phyloP scores from a whole-genome alignment of 2,329 filamentous ascomycete species.

The Ceratocystiopsis sp. region DNA sequence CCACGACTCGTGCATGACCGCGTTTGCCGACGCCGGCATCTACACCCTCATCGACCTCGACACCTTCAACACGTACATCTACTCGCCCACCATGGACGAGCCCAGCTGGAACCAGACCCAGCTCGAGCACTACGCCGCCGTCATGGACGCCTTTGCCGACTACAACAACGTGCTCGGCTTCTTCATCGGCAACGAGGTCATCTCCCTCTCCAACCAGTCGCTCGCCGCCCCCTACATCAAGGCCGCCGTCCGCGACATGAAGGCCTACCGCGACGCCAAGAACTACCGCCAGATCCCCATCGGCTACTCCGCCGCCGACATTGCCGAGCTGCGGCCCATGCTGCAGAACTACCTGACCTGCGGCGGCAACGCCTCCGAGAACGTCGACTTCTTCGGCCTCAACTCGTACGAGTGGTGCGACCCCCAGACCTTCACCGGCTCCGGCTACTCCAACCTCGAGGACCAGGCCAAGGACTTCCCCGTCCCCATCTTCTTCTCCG shows the following conservation, averaged over 20 bases:
- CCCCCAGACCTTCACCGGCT: slow-evolving; percentile 34
- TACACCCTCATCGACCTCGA: slow-evolving; percentile 76
- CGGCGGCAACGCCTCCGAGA: slow-evolving; percentile 49
- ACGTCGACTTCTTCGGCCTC: slow-evolving; percentile 67
- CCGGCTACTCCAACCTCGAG: slow-evolving; percentile 56
- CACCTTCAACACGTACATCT: slow-evolving; percentile 52
- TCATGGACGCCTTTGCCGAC: slow-evolving; percentile 60
- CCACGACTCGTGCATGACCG: slow-evolving; percentile 67
- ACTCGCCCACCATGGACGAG: slow-evolving; percentile 35
- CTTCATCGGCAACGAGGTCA: slow-evolving; percentile 79
- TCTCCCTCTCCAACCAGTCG: slow-evolving; percentile 43
- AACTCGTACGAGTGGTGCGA: slow-evolving; percentile 79
- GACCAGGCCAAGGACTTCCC: slow-evolving; percentile 51
- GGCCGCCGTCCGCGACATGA: slow-evolving; percentile 64
- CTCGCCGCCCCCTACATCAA: slow-evolving; percentile 67
- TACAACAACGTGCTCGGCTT: slow-evolving; percentile 73
- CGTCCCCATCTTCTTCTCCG: slow-evolving; percentile 80
- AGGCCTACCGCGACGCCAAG: slow-evolving; percentile 60
- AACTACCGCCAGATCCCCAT: slow-evolving; percentile 67
- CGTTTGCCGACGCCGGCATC: slow-evolving; percentile 64
- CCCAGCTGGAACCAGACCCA: slow-evolving; percentile 61
- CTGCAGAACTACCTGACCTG: slow-evolving; percentile 62
- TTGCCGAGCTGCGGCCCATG: slow-evolving; percentile 47
- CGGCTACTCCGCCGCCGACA: slow-evolving; percentile 78
- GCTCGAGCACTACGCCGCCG: slow-evolving; percentile 47